Conservation (phyloP, 1,284 basidiomycete species). For the Ustilago loliicola region DNA sequence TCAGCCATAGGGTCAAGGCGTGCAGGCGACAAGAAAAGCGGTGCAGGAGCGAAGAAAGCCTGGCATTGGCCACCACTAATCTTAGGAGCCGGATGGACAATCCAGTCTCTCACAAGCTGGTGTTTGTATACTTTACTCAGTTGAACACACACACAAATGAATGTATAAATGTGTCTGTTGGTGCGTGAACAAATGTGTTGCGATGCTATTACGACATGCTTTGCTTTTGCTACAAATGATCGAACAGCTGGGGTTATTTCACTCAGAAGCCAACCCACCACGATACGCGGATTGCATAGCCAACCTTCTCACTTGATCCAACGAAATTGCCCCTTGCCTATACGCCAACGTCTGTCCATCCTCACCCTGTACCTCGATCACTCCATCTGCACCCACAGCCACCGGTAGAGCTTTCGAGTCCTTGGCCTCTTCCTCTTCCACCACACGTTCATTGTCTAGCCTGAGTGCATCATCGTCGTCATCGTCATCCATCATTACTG, state of each 20-base stretch:
- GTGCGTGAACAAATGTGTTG: not conserved
- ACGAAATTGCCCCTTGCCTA: constrained; percentile 65
- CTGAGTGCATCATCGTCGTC: constrained; percentile 63
- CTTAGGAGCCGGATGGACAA: constrained; percentile 82
- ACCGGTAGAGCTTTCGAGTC: constrained; percentile 40
- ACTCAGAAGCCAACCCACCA: constrained; percentile 73
- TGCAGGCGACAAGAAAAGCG: too few species aligned
- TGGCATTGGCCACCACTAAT: constrained; percentile 75
- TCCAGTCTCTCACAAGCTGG: constrained; percentile 51
- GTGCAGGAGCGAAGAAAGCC: not conserved
- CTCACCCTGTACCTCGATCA: constrained; percentile 63
- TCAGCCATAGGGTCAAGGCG: too few species aligned
- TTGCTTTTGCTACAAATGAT: not conserved
- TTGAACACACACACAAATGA: too few species aligned
- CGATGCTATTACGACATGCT: not conserved
- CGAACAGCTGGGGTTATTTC: too few species aligned
- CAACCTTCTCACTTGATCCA: constrained; percentile 63
- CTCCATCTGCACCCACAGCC: constrained; percentile 53
- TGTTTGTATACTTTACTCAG: constrained; percentile 3
- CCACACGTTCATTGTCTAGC: constrained; percentile 37
- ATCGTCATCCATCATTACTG: constrained; percentile 56
- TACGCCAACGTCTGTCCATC: constrained; percentile 65
- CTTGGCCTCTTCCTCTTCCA: constrained; percentile 35
- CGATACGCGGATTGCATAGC: constrained; percentile 61
- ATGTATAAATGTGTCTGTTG: too few species aligned